phyloP scores from a whole-genome alignment of 768 basidiomycete species.

The Serendipita sp. region DNA sequence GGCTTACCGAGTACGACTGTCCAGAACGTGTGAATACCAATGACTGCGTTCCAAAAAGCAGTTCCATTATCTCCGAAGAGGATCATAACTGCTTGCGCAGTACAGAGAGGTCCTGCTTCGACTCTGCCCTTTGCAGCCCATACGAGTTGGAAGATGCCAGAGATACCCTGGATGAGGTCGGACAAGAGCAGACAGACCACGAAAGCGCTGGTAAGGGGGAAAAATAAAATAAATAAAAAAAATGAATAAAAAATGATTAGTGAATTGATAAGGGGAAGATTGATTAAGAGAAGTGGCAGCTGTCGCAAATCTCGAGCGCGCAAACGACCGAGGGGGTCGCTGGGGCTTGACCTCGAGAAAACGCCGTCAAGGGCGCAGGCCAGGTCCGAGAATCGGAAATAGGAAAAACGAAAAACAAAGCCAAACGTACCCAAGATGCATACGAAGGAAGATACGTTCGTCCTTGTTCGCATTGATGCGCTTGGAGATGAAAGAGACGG shows the following conservation, averaged over 20 bases:
- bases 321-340: no score
- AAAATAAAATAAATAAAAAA: neutral
- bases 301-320: no score
- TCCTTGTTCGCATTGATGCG: neutral
- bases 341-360: no score
- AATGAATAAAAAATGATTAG: neutral
- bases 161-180: conserved; percentile 3
- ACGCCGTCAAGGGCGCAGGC: neutral
- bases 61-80: conserved; percentile 1
- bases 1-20: conserved; percentile 5
- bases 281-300: neutral
- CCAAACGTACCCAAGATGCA: conserved; percentile 1
- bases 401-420: neutral
- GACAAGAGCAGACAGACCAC: conserved; percentile 4
- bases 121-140: neutral
- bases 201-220: neutral
- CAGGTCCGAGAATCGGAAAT: no score
- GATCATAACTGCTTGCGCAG: conserved; percentile 4
- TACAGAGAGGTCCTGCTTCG: neutral
- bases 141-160: conserved; percentile 2
- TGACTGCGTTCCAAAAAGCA: neutral
- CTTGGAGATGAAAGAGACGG: neutral
- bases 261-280: neutral
- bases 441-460: conserved; percentile 1
- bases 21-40: conserved; percentile 6